These are phyloP conservation scores for Aspergillus asperescens DNA, from an alignment of 495 filamentous ascomycete species.

Conservation along the genomic window DNA sequence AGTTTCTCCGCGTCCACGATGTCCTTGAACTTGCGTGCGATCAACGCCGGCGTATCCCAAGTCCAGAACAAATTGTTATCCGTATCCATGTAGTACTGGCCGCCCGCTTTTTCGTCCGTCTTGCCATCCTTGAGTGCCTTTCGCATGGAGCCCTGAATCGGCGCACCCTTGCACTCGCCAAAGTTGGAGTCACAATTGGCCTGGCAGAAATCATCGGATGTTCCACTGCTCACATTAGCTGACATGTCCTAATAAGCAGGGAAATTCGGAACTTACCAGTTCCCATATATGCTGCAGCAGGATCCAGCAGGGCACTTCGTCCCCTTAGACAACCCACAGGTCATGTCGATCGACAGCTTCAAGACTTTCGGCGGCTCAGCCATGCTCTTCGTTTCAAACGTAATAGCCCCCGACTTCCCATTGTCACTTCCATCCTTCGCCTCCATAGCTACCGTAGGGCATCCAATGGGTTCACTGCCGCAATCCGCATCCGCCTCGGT, in stretches of 20 bases:
- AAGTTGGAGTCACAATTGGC: conserved; percentile 39
- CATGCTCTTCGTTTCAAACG: conserved; percentile 47
- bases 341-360: conserved; percentile 39
- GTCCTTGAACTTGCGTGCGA: conserved; percentile 57
- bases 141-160: conserved; percentile 36
- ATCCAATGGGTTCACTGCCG: conserved; percentile 51
- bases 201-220: conserved; percentile 34
- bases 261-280: conserved; percentile 29
- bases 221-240: conserved; percentile 15
- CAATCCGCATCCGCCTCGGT: conserved; percentile 48
- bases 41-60: conserved; percentile 62
- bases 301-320: conserved; percentile 31
- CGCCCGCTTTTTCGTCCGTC: conserved; percentile 55
- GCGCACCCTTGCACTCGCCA: conserved; percentile 40
- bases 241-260: background rate
- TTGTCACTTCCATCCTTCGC: conserved; percentile 60
- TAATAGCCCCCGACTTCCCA: conserved; percentile 56
- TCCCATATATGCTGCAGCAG: conserved; percentile 37
- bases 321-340: conserved; percentile 26
- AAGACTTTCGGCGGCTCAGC: conserved; percentile 42
- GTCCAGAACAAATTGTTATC: conserved; percentile 63
- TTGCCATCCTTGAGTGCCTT: conserved; percentile 49
- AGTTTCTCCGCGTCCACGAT: conserved; percentile 54
- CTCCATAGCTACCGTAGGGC: conserved; percentile 57
- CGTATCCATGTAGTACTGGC: conserved; percentile 64